Evolutionary conservation across 2,329 filamentous ascomycete species (phyloP), one percentile per base, ranked within the genome.

Genomic region (Trichophyton mentagrophytes): DNA sequence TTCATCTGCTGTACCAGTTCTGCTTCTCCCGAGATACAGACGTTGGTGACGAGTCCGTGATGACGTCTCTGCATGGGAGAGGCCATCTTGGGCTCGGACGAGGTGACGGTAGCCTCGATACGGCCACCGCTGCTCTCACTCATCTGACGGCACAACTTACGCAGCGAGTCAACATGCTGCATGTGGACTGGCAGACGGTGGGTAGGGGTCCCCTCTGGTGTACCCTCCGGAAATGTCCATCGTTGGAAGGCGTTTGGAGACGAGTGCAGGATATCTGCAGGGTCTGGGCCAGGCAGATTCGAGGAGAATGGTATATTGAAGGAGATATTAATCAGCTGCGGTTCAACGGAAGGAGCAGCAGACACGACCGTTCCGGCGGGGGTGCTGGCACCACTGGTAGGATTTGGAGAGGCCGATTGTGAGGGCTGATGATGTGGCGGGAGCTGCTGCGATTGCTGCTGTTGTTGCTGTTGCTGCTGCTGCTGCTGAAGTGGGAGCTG

Each of bases 251-350:
- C 91, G 67, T 90, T 88, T 61, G 85, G 84, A 65, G 89, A 96
- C 65, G 92, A 90, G 76, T 96, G 92, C 63, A 97, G 83, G 69
- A 99, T 89, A 74, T 97, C 91, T 74, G 96, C 90, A 67, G 88
- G 88, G 70, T 97, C 90, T 65, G 93, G 93, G 38, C 93, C 93
- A 64, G 89, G 84, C 64, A 99, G 85, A 69, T 92, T 92, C 65
- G 89, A 95, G 67, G 90, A 86, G 76, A 97, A 96, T 63, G 93
- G 93, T 57, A 99, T 88, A 72, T 96, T 97, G 85, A 99, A 97
- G 66, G 90, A 92, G 73, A 96, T 87, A 75, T 95, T 90, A 74
- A 97, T 89, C 66, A 85, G 85, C 59, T 86, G 80, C 72, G 92
- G 88, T 70, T 86, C 82, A 64, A 86, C 80, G 65, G 87, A 85